Conservation (phyloP, 2,329 filamentous ascomycete genomes). For the Setomelanomma holmii region DNA sequence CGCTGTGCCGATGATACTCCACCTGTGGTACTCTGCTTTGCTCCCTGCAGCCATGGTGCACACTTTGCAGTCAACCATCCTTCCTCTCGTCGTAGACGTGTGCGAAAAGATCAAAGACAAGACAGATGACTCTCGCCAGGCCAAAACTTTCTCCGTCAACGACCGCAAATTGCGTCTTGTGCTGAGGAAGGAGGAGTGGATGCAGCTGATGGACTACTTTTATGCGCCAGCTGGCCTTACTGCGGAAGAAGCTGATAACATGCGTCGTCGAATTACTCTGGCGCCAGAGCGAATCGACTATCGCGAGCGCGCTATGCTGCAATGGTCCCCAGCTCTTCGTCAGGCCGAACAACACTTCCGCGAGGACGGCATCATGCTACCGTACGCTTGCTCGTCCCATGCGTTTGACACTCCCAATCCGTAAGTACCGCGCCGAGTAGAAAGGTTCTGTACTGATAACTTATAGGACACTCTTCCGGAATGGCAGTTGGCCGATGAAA, state of each 20-base stretch:
- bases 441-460: background rate
- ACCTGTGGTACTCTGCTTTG: constrained; percentile 57
- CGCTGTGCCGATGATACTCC: constrained; percentile 47
- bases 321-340: constrained; percentile 31
- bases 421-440: constrained; percentile 34
- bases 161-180: constrained; percentile 32
- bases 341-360: constrained; percentile 41
- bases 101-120: constrained; percentile 43
- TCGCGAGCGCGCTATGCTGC: constrained; percentile 35
- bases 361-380: constrained; percentile 50
- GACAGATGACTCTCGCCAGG: constrained; percentile 22
- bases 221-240: constrained; percentile 33
- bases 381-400: constrained; percentile 44
- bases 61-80: constrained; percentile 28
- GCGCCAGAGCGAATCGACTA: constrained; percentile 41
- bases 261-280: constrained; percentile 40
- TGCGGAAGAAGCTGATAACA: constrained; percentile 19
- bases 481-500: constrained; percentile 46
- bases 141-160: constrained; percentile 43
- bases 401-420: constrained; percentile 51
- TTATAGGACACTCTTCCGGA: constrained; percentile 47
- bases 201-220: constrained; percentile 31
- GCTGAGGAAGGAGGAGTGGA: constrained; percentile 44
- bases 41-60: constrained; percentile 33
- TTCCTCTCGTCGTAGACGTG: constrained; percentile 44